Evolutionary conservation across 164 flowering plant genomes (phyloP).

Genomic region (Chloranthus sessilifolius): DNA sequence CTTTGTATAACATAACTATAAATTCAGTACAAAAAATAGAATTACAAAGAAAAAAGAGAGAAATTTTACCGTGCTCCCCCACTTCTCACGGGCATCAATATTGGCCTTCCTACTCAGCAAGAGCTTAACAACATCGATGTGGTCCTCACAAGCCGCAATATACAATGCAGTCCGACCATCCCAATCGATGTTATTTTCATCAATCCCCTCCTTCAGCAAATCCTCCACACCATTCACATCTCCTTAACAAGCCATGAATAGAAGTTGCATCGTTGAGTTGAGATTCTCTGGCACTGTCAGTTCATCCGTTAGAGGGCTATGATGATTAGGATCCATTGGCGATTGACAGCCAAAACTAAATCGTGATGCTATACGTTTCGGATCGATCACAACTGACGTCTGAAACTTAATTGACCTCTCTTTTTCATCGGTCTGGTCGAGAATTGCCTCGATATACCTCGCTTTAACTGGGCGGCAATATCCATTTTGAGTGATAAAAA

Average conservation of each 20-base stretch:
- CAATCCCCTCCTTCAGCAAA: slow-evolving; percentile 65
- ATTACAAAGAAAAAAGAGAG: too few species aligned
- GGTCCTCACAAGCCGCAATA: slow-evolving; percentile 93
- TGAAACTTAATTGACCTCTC: slow-evolving; percentile 41
- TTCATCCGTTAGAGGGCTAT: slow-evolving; percentile 41
- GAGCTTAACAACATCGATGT: slow-evolving; percentile 65
- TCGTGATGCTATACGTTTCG: slow-evolving; percentile 45
- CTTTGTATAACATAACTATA: too few species aligned
- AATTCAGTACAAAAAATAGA: too few species aligned
- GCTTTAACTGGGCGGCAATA: slow-evolving; percentile 56
- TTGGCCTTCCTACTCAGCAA: slow-evolving; percentile 66
- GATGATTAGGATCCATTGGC: slow-evolving; percentile 74
- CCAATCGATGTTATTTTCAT: slow-evolving; percentile 87
- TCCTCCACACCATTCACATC: slow-evolving; percentile 77
- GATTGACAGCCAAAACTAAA: slow-evolving; percentile 91
- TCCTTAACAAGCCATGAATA: slow-evolving; percentile 77
- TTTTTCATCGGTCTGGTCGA: slow-evolving; percentile 68
- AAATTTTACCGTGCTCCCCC: slow-evolving; percentile 94
- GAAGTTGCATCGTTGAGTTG: slow-evolving; percentile 80
- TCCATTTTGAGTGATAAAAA: slow-evolving; percentile 28
- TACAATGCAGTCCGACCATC: slow-evolving; percentile 95
- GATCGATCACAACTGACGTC: slow-evolving; percentile 74
- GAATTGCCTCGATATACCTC: slow-evolving; percentile 89
- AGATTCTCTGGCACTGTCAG: slow-evolving; percentile 79
- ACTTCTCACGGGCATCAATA: slow-evolving; percentile 92